phyloP scores from a whole-genome alignment of 1,284 basidiomycete genomes.

The Cryptococcus floricola region DNA sequence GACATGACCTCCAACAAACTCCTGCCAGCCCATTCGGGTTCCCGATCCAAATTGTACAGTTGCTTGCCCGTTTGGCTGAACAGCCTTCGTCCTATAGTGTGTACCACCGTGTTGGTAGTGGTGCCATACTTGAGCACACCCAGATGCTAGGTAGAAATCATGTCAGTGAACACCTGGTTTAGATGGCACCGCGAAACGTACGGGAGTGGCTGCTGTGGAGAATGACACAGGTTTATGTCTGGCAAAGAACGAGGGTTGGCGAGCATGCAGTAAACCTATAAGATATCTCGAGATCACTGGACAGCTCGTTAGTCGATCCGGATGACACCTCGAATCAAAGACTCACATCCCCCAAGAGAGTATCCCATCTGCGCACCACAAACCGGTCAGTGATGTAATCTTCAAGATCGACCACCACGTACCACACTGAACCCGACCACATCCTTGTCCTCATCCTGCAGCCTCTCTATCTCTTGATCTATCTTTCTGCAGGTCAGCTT shows the following conservation, averaged over 20 bases:
- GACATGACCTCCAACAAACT: conserved; percentile 78
- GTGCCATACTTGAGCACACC: conserved; percentile 37
- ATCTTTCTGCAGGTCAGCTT: conserved; percentile 16
- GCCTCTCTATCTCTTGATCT: conserved; percentile 34
- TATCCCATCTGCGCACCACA: conserved; percentile 38
- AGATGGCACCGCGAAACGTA: conserved; percentile 7
- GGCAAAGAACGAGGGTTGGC: conserved; percentile 40
- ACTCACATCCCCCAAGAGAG: conserved; percentile 45
- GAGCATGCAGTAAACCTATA: conserved; percentile 38
- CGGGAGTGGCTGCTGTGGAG: conserved; percentile 45
- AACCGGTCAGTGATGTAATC: background rate
- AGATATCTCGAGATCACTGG: conserved; percentile 45
- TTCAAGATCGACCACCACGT: conserved; percentile 5
- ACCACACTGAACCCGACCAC: conserved; percentile 41
- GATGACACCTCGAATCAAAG: background rate
- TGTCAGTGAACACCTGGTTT: background rate
- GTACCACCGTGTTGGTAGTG: conserved; percentile 17
- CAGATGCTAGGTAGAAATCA: conserved; percentile 23
- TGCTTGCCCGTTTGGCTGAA: conserved; percentile 80
- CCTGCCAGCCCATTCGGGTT: conserved; percentile 56
- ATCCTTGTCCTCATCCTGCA: conserved; percentile 30
- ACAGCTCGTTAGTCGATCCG: background rate
- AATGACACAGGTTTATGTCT: conserved; percentile 39
- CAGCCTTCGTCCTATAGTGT: conserved; percentile 54
- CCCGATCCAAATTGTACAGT: conserved; percentile 70